A percentile compares a stretch with the other conserved stretches of the same genome.
Evolutionary conservation across 106 monocot species (phyloP).

Genomic region (Gastrodia elata): DNA sequence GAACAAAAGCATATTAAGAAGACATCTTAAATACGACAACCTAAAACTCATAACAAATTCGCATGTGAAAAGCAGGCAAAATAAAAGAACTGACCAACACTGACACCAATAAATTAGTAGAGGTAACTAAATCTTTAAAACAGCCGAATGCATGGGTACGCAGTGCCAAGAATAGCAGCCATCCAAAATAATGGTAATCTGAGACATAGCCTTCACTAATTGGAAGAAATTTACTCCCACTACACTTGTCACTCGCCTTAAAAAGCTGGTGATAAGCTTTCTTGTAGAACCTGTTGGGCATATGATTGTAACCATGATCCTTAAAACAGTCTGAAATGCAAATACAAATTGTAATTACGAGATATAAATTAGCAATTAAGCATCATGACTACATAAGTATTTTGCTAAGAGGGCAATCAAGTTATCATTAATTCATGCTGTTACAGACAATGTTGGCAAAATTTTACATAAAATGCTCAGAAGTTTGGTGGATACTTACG

Average conservation of each 20-base stretch:
- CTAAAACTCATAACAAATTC: neutral
- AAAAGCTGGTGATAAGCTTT: conserved; percentile 70
- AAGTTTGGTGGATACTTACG: no score
- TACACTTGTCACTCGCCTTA: conserved; percentile 14
- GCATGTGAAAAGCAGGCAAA: neutral
- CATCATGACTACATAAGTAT: neutral
- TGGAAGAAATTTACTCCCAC: conserved; percentile 15
- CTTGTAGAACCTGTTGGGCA: conserved; percentile 56
- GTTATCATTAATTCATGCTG: neutral
- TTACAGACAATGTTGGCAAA: neutral
- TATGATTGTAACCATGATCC: conserved; percentile 1
- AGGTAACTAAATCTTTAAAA: conserved; percentile 80
- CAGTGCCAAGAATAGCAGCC: conserved; percentile 88
- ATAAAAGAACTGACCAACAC: conserved; percentile 51
- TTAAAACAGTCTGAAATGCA: conserved; percentile 5
- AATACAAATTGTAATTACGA: neutral
- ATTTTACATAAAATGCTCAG: no score
- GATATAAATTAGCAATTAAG: neutral
- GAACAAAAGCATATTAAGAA: neutral
- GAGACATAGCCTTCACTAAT: conserved; percentile 21
- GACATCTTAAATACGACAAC: neutral
- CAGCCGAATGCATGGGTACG: conserved; percentile 56
- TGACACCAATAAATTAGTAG: conserved; percentile 74
- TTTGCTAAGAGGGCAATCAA: neutral
- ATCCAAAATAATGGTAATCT: conserved; percentile 83